Base-by-base conservation (phyloP, 768 basidiomycete species). In the Pisolithus sp. region DNA sequence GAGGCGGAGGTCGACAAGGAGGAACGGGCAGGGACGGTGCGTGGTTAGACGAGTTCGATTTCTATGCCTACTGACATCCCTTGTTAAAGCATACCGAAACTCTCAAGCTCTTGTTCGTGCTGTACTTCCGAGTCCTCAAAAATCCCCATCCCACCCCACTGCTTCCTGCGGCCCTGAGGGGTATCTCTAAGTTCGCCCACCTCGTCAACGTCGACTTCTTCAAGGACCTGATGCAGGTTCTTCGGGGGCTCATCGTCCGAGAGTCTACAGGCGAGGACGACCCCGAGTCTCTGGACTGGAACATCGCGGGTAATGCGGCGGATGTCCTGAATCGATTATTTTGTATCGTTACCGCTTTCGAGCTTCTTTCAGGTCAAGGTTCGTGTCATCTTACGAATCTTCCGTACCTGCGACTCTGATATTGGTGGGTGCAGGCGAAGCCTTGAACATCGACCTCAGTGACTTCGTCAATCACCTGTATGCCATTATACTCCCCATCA, bases 181-280 rank as follows among this genome's bases (percentile, higher is more conserved):
- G 96, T 55, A 88, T 98, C 60, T 84, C 93, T 3, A 85, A 83
- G 71, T 98, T 91, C 63, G 87, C 95, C 1, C 96, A 98, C 66
- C 81, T 97, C 52, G 93, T 99, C 67, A 98, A 95, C 69, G 81
- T 98, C 60, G 94, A 99, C 67, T 98, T 99, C 72, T 99, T 98
- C 43, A 44, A 44, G 8, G 43, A 44, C 23, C 23, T 99, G 43
- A 79, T 99, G 74, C 76, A 81, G 49, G 90, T 93, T 7, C 75
- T 99, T 31, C 89, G 89, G 70, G 77, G 77, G 52, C 78, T 94
- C 52, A 81, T 94, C 60, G 62, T 73, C 48, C 81, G 80, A 54
- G 74, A 77, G 39, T 54, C 56, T 20, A 17, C 23, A 40, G 72
- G 73, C 43, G 70, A 71, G 51, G 69, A 73, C 26, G 70, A 73